These are phyloP conservation scores for Phytophthora rubi DNA, from an alignment of 352 stramenopile species.

Conservation along the genomic window DNA sequence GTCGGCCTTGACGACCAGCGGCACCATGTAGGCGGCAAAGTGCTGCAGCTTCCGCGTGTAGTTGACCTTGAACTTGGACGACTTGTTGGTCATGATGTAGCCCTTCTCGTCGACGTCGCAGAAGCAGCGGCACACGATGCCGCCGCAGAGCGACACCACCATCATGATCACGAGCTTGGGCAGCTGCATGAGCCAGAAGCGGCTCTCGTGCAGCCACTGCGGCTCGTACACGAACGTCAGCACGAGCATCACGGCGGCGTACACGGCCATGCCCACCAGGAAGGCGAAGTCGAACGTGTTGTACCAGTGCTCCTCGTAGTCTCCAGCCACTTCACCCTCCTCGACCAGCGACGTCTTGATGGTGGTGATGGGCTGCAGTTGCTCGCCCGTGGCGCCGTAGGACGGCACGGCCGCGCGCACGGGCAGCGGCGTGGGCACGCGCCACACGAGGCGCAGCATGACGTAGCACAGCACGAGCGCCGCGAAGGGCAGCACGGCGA, in stretches of 20 bases:
- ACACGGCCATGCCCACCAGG: slow-evolving; percentile 61
- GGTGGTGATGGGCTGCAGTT: slow-evolving; percentile 46
- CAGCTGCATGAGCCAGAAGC: slow-evolving; percentile 74
- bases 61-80: slow-evolving; percentile 88
- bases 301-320: slow-evolving; percentile 61
- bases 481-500: slow-evolving; percentile 51
- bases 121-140: slow-evolving; percentile 80
- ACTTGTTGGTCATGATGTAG: slow-evolving; percentile 89
- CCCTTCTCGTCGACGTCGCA: slow-evolving; percentile 81
- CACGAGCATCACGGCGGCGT: slow-evolving; percentile 53
- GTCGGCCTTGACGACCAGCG: slow-evolving; percentile 76
- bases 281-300: slow-evolving; percentile 72
- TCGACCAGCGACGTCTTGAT: slow-evolving; percentile 69
- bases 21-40: slow-evolving; percentile 85
- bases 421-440: slow-evolving; percentile 49
- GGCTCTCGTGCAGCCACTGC: slow-evolving; percentile 48
- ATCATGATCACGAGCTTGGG: slow-evolving; percentile 82
- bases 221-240: slow-evolving; percentile 71
- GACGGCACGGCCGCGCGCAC: slow-evolving; percentile 43
- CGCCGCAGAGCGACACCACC: slow-evolving; percentile 69
- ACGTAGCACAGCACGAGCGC: slow-evolving; percentile 67
- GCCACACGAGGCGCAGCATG: slow-evolving; percentile 71
- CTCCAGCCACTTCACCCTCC: slow-evolving; percentile 66
- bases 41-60: slow-evolving; percentile 89
- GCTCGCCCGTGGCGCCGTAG: slow-evolving; percentile 51